phyloP scores from a whole-genome alignment of 2,329 filamentous ascomycete species.

The Venturia effusa region DNA sequence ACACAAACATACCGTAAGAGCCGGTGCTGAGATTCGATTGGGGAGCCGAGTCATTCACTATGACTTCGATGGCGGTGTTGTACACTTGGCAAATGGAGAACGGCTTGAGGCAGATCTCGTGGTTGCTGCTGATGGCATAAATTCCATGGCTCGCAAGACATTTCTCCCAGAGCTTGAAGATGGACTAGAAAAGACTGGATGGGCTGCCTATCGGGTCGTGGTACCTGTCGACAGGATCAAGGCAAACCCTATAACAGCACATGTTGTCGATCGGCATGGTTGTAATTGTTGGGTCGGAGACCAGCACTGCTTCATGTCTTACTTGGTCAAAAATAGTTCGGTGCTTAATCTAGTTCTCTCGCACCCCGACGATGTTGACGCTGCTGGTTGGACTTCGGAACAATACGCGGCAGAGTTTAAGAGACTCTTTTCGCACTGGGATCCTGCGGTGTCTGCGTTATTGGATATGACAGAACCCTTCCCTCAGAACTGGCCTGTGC shows the following conservation, averaged over 20 bases:
- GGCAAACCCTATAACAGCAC: slow-evolving; percentile 12
- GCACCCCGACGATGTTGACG: slow-evolving; percentile 14
- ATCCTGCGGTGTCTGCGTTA: slow-evolving; percentile 13
- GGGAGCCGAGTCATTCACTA: slow-evolving; percentile 14
- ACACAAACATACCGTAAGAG: slow-evolving; percentile 13
- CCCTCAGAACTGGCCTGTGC: slow-evolving; percentile 9
- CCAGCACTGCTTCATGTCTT: slow-evolving; percentile 14
- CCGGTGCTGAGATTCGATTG: slow-evolving; percentile 14
- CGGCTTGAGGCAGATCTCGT: slow-evolving; percentile 23
- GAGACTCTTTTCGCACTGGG: slow-evolving; percentile 9
- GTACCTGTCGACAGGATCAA: slow-evolving; percentile 13
- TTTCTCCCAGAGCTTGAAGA: slow-evolving; percentile 11
- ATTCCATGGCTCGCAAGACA: slow-evolving; percentile 28
- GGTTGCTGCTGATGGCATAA: slow-evolving; percentile 35
- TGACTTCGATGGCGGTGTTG: slow-evolving; percentile 14
- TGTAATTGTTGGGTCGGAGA: slow-evolving; percentile 15
- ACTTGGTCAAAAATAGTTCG: slow-evolving; percentile 15
- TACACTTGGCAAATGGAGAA: slow-evolving; percentile 13
- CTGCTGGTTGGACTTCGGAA: slow-evolving; percentile 14
- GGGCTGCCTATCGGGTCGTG: slow-evolving; percentile 15
- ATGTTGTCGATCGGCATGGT: slow-evolving; percentile 13
- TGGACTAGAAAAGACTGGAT: slow-evolving; percentile 14
- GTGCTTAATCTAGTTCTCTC: slow-evolving; percentile 14
- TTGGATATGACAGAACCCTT: slow-evolving; percentile 12
- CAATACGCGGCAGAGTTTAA: slow-evolving; percentile 9